phyloP scores from a whole-genome alignment of 108 stramenopile genomes.

The Mediolabrus comicus region DNA sequence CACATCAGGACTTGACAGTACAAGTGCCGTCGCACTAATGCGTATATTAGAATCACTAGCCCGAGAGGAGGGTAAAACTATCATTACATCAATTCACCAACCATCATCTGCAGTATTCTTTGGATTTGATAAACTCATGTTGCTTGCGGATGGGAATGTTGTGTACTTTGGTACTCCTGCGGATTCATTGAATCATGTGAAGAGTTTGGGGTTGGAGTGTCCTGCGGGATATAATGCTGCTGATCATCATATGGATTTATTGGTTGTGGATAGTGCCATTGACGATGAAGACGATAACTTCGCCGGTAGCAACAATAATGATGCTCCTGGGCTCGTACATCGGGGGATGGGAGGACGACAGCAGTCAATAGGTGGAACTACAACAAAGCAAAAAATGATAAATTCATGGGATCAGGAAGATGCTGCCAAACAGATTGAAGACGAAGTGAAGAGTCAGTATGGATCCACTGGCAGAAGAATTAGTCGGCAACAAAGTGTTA shows the following conservation, averaged over 20 bases:
- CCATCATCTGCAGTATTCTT: constrained; percentile 70
- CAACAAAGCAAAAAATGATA: constrained; percentile 46
- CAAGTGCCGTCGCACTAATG: constrained; percentile 63
- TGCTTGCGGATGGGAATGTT: constrained; percentile 68
- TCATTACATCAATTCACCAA: constrained; percentile 77
- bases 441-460: background rate
- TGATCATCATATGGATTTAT: constrained; percentile 81
- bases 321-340: background rate
- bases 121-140: constrained; percentile 61
- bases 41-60: constrained; percentile 52
- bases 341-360: background rate
- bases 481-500: background rate
- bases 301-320: constrained; percentile 1
- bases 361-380: constrained; percentile 2
- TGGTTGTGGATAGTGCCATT: constrained; percentile 52
- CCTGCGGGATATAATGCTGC: constrained; percentile 78
- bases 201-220: constrained; percentile 43
- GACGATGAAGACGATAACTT: constrained; percentile 28
- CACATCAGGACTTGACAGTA: constrained; percentile 77
- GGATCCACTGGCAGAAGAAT: background rate
- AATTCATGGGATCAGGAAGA: constrained; percentile 62
- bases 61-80: constrained; percentile 49
- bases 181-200: constrained; percentile 50
- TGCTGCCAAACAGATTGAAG: constrained; percentile 45
- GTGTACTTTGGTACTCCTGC: constrained; percentile 75